Conservation (phyloP, 106 monocot species). For the Dioscorea dumetorum region DNA sequence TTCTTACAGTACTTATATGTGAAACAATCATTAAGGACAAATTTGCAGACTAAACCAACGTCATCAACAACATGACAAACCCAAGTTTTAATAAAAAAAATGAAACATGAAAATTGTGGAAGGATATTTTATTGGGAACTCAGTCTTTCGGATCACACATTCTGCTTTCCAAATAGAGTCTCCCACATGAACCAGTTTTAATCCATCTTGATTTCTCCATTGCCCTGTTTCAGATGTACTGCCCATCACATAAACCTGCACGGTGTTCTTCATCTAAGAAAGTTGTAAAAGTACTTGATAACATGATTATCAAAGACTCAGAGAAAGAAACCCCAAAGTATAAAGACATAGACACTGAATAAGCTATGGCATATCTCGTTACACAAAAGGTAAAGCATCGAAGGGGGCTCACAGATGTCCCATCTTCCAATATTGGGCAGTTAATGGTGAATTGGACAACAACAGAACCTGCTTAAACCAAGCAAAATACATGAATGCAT, state of each 20-base stretch:
- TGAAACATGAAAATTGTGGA: background rate
- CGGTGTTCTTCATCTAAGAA: background rate
- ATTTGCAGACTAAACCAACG: background rate
- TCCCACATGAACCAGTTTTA: constrained; percentile 58
- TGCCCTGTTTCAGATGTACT: constrained; percentile 56
- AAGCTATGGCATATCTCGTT: too few relatives aligned
- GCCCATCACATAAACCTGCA: constrained; percentile 78
- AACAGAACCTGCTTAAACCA: constrained; percentile 24
- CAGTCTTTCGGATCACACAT: constrained; percentile 48
- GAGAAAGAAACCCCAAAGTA: too few relatives aligned
- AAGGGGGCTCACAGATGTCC: constrained; percentile 42
- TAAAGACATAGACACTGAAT: too few relatives aligned
- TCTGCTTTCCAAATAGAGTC: constrained; percentile 65
- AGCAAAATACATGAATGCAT: background rate
- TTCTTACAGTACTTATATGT: constrained; percentile 80
- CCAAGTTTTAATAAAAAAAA: too few relatives aligned
- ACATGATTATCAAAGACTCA: too few relatives aligned
- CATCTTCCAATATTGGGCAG: constrained; percentile 43
- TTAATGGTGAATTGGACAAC: constrained; percentile 57
- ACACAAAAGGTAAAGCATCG: background rate
- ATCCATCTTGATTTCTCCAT: constrained; percentile 58
- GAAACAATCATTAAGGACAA: constrained; percentile 42
- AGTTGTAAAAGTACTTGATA: too few relatives aligned
- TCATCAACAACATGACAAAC: too few relatives aligned
- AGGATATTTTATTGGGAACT: constrained; percentile 96